Evolutionary conservation across 768 basidiomycete genomes (phyloP).

Genomic region (Arthromyces matolae): DNA sequence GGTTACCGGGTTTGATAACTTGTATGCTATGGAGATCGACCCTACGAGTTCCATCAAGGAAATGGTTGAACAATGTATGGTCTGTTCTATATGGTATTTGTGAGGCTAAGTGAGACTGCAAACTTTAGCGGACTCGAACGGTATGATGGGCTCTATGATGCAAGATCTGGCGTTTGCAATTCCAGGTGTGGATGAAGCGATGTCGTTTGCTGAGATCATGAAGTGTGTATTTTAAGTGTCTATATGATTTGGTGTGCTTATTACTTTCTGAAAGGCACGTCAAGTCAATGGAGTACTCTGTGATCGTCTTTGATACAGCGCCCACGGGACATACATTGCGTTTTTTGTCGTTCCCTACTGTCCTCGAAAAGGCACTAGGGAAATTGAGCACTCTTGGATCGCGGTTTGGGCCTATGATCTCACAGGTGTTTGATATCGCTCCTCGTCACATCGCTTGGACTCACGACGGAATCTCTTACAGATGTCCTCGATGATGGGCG

Average conservation of each 20-base stretch:
- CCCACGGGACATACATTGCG: slow-evolving; percentile 98
- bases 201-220: slow-evolving; percentile 99
- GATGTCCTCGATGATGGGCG: slow-evolving; percentile 98
- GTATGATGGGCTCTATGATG: slow-evolving; percentile 99
- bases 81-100: background rate
- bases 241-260: background rate
- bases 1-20: slow-evolving; percentile 95
- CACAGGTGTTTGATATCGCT: slow-evolving; percentile 46
- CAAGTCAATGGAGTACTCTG: slow-evolving; percentile 99
- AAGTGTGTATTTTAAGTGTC: slow-evolving; percentile 61
- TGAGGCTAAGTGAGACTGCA: no score
- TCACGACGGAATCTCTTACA: slow-evolving; percentile 23
- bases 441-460: background rate
- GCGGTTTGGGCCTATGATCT: slow-evolving; percentile 95
- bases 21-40: slow-evolving; percentile 99
- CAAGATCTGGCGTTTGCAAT: slow-evolving; percentile 99
- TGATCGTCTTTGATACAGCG: slow-evolving; percentile 98
- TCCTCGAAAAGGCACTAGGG: slow-evolving; percentile 94
- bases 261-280: slow-evolving; percentile 73
- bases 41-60: slow-evolving; percentile 97
- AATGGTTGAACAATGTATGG: slow-evolving; percentile 95
- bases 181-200: slow-evolving; percentile 98
- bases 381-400: slow-evolving; percentile 93
- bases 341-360: slow-evolving; percentile 97
- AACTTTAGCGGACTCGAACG: slow-evolving; percentile 83